Conservation (phyloP, 2,329 filamentous ascomycete genomes). For the Aspergillus sp. region DNA sequence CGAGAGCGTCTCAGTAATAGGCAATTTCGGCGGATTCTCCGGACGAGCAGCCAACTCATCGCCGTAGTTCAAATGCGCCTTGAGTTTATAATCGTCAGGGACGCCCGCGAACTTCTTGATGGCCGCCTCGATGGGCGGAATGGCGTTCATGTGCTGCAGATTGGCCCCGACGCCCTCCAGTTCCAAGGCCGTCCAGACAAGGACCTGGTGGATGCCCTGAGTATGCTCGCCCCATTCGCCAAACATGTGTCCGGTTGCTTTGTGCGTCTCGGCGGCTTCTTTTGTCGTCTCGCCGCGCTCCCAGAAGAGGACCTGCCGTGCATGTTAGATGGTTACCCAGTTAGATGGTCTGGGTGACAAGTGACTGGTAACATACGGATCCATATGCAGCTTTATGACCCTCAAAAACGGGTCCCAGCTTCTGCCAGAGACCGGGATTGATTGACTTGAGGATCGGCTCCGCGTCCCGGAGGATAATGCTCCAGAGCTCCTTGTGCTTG, state of each 20-base stretch:
- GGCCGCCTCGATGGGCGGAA: not conserved
- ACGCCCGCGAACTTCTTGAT: not conserved
- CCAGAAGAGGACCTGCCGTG: not conserved
- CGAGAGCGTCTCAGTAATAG: not conserved
- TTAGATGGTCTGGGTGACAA: not conserved
- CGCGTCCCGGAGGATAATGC: not conserved
- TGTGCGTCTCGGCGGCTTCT: not conserved
- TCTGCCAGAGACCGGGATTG: not conserved
- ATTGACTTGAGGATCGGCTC: not conserved
- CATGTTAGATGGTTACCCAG: no score
- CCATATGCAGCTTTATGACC: not conserved
- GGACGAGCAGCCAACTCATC: not conserved
- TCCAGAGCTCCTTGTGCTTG: not conserved
- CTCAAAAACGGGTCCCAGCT: not conserved
- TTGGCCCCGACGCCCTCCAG: not conserved
- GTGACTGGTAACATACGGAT: not conserved
- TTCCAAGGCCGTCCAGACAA: not conserved
- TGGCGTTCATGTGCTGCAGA: not conserved
- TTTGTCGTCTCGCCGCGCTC: not conserved
- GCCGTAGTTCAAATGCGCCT: not conserved
- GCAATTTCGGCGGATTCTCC: not conserved
- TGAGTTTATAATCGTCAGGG: not conserved
- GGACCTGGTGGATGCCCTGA: not conserved
- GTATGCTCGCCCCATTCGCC: not conserved
- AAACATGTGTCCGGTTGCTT: not conserved